Conservation (phyloP, 192 early-diverging fungal genomes). For the Coemansia sp. region DNA sequence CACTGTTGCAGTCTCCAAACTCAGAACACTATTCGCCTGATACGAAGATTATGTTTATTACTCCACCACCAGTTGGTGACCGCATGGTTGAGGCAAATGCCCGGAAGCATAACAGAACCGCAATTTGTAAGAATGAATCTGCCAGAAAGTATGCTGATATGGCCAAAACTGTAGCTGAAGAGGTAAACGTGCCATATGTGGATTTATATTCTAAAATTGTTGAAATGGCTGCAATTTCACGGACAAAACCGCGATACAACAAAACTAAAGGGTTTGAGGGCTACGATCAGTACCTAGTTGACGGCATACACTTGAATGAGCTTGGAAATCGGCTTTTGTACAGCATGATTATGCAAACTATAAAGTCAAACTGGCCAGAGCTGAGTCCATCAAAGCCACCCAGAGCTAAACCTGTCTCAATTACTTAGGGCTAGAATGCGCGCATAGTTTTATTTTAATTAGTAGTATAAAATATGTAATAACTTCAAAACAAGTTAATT, state of each 20-base stretch:
- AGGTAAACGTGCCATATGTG: not conserved
- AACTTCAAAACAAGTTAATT: too few relatives aligned
- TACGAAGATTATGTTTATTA: not conserved
- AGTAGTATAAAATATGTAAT: too few relatives aligned
- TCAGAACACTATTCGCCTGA: not conserved
- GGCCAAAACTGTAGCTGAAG: not conserved
- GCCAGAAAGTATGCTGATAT: not conserved
- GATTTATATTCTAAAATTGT: not conserved
- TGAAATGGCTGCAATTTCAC: not conserved
- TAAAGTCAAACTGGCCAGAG: not conserved
- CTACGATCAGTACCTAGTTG: not conserved
- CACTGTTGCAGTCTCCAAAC: not conserved
- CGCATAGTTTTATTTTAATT: too few relatives aligned
- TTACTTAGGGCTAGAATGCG: not conserved
- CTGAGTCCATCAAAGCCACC: not conserved
- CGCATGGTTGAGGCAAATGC: not conserved
- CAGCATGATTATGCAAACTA: not conserved
- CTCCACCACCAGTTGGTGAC: not conserved
- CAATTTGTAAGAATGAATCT: not conserved
- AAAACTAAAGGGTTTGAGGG: not conserved
- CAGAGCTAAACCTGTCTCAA: too few relatives aligned
- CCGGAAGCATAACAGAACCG: not conserved
- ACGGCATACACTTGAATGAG: not conserved
- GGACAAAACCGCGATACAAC: not conserved
- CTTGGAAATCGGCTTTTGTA: not conserved